Evolutionary conservation across 352 stramenopile genomes (phyloP).

Genomic region (Phytophthora citricola): DNA sequence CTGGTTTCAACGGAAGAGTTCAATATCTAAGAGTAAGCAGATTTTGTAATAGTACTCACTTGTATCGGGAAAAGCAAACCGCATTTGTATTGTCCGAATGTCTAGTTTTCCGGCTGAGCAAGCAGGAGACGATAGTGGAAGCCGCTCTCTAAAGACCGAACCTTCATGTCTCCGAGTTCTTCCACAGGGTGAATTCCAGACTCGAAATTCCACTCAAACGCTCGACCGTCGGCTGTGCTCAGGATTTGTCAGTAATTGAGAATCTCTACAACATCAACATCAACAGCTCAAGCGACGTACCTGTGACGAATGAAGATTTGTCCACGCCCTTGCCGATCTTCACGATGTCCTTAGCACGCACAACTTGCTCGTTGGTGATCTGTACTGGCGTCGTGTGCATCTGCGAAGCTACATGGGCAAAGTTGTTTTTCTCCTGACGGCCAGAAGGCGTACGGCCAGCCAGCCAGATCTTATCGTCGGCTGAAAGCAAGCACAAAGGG

Average conservation of each 20-base stretch:
- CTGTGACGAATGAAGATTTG: conserved; percentile 75
- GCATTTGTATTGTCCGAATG: conserved; percentile 28
- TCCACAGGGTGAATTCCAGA: conserved; percentile 57
- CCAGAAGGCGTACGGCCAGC: conserved; percentile 80
- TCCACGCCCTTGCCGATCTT: conserved; percentile 84
- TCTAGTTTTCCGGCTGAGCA: conserved; percentile 40
- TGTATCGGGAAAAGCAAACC: conserved; percentile 29
- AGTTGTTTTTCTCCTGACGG: conserved; percentile 59
- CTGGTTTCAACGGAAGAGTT: conserved; percentile 64
- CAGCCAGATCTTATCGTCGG: conserved; percentile 78
- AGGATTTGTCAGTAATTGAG: neutral
- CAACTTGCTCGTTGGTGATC: conserved; percentile 58
- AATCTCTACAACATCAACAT: conserved; percentile 2
- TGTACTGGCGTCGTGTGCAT: conserved; percentile 80
- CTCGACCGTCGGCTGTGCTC: conserved; percentile 54
- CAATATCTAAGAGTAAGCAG: conserved; percentile 50
- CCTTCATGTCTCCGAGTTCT: conserved; percentile 44
- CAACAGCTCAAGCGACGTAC: conserved; percentile 20
- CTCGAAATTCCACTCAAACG: conserved; percentile 81
- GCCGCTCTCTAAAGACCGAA: conserved; percentile 72
- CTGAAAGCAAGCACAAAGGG: conserved; percentile 33
- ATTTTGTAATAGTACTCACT: conserved; percentile 38
- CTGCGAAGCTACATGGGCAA: conserved; percentile 63
- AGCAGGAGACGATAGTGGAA: conserved; percentile 78
- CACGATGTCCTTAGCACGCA: conserved; percentile 53